Base-by-base conservation (phyloP, 139 green algal genomes). In the Edaphochlamys debaryana region DNA sequence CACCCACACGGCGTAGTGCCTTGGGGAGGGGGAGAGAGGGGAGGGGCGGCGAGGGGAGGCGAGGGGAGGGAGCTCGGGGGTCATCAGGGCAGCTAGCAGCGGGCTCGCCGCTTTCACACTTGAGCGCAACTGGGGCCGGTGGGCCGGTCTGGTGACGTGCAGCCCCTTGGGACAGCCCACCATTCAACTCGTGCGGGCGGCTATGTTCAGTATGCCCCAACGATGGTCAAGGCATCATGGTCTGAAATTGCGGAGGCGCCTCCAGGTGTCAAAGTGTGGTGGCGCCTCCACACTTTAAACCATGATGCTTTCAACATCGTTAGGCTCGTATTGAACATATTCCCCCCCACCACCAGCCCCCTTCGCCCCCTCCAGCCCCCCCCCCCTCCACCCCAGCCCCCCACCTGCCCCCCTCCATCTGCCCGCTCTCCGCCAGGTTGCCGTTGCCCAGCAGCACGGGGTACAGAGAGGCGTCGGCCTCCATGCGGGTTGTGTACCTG, bases 381-480 rank as follows among this genome's bases (percentile, higher is more conserved):
- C 41, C 62, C 7, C 37, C 66, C 36, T 50, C 17, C 36, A 5
- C 66, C 66, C 27, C 8, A 32, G 9, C 27, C 75, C 58, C 56
- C 27, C 37, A 94, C 90, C 88, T 90, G 69, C 90, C 93, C 32
- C 85, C 90, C 23, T 86, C 79, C 69, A 98, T 79, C n/a, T 96
- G 86, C 1, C 96, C 96, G 25, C 67, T 42, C 15, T 96, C 92
- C 25, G 96, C 67, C n/a, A 98, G 92, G 94, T 99, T 99, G 80
- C 97, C 97, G 79, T 99, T 99, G 78, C 85, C 91, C 34, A 99
- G 93, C 80, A 99, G 95, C 81, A 99, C 97, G 0, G 97, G 97
- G 90, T 98, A 99, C 40, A 85, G 84, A 23, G 82, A 76, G 89
- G 96, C 96, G 88, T 98, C 95, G 0, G 94, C 97, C 81, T 97